A percentile compares a stretch with the other conserved stretches of the same genome.
Conservation (phyloP, 495 filamentous ascomycete genomes). For the Apodospora peruviana region DNA sequence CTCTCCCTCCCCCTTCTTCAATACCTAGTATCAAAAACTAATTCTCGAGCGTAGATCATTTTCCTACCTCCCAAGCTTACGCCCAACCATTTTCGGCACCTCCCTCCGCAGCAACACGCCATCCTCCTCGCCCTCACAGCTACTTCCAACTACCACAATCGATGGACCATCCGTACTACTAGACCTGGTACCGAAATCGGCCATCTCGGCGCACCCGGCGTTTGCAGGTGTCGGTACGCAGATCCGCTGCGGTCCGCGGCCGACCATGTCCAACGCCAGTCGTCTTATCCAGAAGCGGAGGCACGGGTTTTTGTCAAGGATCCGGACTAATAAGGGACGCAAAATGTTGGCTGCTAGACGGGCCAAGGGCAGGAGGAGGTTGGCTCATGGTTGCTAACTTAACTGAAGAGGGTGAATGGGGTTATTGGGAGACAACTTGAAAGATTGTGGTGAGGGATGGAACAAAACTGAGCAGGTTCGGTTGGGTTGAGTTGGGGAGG, state of each 20-base stretch:
- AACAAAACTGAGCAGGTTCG: no score
- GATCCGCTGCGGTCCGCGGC: slow-evolving; percentile 41
- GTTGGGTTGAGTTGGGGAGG: no score
- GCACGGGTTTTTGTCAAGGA: slow-evolving; percentile 41
- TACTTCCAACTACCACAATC: not conserved
- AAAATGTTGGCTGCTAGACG: slow-evolving; percentile 33
- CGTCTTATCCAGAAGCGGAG: slow-evolving; percentile 45
- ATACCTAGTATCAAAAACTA: not conserved
- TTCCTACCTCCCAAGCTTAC: slow-evolving; percentile 34
- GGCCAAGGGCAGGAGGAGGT: slow-evolving; percentile 33
- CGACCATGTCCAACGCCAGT: slow-evolving; percentile 34
- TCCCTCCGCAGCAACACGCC: slow-evolving; percentile 7
- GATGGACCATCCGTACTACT: slow-evolving; percentile 4
- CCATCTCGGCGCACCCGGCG: slow-evolving; percentile 35
- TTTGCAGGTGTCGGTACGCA: slow-evolving; percentile 27
- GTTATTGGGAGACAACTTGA: no score
- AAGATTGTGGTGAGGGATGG: no score
- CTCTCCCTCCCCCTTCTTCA: not conserved
- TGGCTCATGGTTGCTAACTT: no score
- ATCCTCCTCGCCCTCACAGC: slow-evolving; percentile 18
- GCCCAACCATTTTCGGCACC: slow-evolving; percentile 24
- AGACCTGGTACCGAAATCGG: slow-evolving; percentile 33
- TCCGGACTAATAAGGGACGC: slow-evolving; percentile 30
- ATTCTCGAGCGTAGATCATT: no score
- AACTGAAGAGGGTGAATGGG: no score